These are phyloP conservation scores for Rosa rugosa DNA, from an alignment of 306 rosid genomes.

Conservation along the genomic window DNA sequence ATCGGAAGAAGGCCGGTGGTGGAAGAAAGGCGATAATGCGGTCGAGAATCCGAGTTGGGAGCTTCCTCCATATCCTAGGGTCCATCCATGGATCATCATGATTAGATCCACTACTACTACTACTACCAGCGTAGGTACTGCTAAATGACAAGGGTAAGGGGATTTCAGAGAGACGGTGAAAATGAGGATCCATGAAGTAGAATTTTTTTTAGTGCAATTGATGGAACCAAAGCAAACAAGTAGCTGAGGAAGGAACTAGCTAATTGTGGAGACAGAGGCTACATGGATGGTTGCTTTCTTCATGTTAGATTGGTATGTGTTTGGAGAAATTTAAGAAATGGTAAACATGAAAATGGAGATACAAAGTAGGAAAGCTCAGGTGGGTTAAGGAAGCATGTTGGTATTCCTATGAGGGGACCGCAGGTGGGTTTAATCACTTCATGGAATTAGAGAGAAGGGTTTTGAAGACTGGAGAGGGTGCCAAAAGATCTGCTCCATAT, in stretches of 20 bases:
- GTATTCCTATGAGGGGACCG: not conserved
- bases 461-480: not conserved
- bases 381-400: slow-evolving; percentile 8
- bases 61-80: slow-evolving; percentile 76
- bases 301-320: slow-evolving; percentile 22
- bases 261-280: not conserved
- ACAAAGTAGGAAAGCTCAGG: slow-evolving; percentile 5
- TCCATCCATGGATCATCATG: slow-evolving; percentile 54
- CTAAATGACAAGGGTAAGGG: slow-evolving; percentile 53
- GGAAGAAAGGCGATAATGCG: slow-evolving; percentile 77
- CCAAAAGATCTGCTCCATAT: not conserved
- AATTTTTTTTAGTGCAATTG: not conserved
- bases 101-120: slow-evolving; percentile 12
- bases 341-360: slow-evolving; percentile 28
- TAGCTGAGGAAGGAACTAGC: not conserved
- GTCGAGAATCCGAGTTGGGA: slow-evolving; percentile 71
- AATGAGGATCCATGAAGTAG: slow-evolving; percentile 52
- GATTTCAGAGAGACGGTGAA: slow-evolving; percentile 39
- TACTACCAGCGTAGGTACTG: slow-evolving; percentile 40
- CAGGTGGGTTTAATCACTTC: not conserved
- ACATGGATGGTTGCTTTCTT: slow-evolving; percentile 18
- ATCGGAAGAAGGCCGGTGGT: slow-evolving; percentile 84
- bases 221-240: not conserved
- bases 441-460: not conserved
- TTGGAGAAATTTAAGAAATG: slow-evolving; percentile 4